Percentiles rank a stretch among this genome's conserved stretches.
These are phyloP conservation scores for Asclepias syriaca DNA, from an alignment of 257 asterid genomes.

Conservation along the genomic window DNA sequence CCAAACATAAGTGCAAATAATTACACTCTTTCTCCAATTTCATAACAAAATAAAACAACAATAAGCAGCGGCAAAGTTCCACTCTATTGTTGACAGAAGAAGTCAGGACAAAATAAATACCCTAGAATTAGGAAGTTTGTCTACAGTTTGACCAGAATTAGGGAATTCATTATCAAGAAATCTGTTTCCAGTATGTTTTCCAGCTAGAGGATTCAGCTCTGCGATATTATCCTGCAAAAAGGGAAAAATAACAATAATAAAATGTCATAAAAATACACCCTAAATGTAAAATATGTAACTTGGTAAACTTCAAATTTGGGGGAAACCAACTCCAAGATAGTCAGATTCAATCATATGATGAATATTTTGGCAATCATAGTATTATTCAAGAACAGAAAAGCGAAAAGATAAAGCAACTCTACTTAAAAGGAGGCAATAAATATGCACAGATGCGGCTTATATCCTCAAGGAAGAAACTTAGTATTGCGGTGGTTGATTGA, in stretches of 20 bases:
- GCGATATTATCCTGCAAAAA: conserved; percentile 64
- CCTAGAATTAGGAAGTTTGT: conserved; percentile 53
- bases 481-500: neutral
- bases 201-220: conserved; percentile 57
- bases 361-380: neutral
- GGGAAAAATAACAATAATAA: no score
- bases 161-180: conserved; percentile 42
- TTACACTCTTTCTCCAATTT: conserved; percentile 8
- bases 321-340: neutral
- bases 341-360: neutral
- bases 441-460: neutral
- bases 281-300: conserved; percentile 8
- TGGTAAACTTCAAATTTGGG: neutral
- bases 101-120: conserved; percentile 29
- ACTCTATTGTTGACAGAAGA: conserved; percentile 4
- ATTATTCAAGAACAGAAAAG: neutral
- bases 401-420: neutral
- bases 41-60: neutral
- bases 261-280: neutral
- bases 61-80: neutral
- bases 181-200: conserved; percentile 48
- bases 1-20: conserved; percentile 6
- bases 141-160: conserved; percentile 33
- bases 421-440: neutral
- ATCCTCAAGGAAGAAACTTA: neutral